phyloP scores from a whole-genome alignment of 257 asterid genomes.

The Perilla frutescens region DNA sequence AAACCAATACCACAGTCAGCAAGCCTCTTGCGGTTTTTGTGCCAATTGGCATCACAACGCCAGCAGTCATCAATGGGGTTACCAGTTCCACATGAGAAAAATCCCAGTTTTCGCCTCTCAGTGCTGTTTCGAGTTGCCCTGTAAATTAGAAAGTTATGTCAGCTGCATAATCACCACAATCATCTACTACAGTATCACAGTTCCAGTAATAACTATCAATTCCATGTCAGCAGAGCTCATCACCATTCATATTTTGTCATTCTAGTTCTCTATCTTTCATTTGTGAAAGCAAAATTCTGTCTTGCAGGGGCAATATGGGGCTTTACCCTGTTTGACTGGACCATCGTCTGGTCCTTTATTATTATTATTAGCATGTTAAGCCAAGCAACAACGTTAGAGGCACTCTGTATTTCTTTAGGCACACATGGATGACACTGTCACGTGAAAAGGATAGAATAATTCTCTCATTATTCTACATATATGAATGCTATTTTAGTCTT shows the following conservation, averaged over 20 bases:
- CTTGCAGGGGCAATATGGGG: slow-evolving; percentile 7
- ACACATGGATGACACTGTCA: slow-evolving; percentile 48
- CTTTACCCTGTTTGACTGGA: neutral
- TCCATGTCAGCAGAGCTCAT: neutral
- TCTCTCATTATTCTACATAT: slow-evolving; percentile 28
- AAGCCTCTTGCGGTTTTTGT: slow-evolving; percentile 78
- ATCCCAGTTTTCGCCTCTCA: slow-evolving; percentile 84
- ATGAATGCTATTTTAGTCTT: slow-evolving; percentile 24
- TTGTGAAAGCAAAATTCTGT: too few species aligned
- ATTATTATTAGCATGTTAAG: slow-evolving; percentile 18
- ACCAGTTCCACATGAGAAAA: slow-evolving; percentile 88
- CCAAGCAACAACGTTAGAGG: slow-evolving; percentile 9
- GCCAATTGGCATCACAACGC: slow-evolving; percentile 90
- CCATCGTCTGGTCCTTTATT: slow-evolving; percentile 10
- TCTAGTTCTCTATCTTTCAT: neutral
- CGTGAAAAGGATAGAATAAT: slow-evolving; percentile 46
- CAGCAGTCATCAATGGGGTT: slow-evolving; percentile 94
- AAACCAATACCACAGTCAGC: slow-evolving; percentile 93
- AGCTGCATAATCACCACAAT: neutral
- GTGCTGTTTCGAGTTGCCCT: slow-evolving; percentile 85
- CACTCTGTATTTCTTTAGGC: slow-evolving; percentile 1
- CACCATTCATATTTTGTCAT: neutral
- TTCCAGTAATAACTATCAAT: neutral
- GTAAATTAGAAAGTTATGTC: slow-evolving; percentile 24
- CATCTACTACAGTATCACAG: neutral